Percentiles rank a stretch among this genome's conserved stretches.
Conservation (phyloP, 2,329 filamentous ascomycete genomes). For the Hysterium pulicare region DNA sequence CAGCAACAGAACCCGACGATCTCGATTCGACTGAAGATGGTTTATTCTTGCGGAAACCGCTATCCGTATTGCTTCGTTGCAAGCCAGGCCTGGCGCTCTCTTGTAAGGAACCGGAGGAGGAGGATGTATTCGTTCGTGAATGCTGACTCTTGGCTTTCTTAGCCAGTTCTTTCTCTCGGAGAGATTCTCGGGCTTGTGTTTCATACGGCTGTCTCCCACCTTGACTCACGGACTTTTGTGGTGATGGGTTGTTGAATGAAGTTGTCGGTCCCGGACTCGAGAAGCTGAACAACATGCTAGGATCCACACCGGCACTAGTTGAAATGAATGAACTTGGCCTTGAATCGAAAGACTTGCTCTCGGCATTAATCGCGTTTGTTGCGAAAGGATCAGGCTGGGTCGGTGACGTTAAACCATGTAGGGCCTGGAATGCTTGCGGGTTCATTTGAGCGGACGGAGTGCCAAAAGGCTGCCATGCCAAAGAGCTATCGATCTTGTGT, state of each 20-base stretch:
- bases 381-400: conserved; percentile 22
- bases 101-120: conserved; percentile 35
- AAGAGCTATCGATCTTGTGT: conserved; percentile 27
- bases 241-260: conserved; percentile 27
- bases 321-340: conserved; percentile 31
- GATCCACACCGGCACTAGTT: conserved; percentile 44
- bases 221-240: conserved; percentile 14
- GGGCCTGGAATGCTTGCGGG: conserved; percentile 30
- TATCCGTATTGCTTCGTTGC: conserved; percentile 47
- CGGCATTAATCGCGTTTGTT: conserved; percentile 14
- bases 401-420: conserved; percentile 26
- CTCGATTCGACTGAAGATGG: conserved; percentile 28
- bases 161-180: conserved; percentile 31
- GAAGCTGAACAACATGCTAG: conserved; percentile 47
- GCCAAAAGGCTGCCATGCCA: conserved; percentile 33
- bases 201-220: conserved; percentile 38
- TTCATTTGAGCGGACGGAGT: conserved; percentile 30
- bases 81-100: conserved; percentile 29
- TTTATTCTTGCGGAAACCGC: conserved; percentile 32
- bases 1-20: conserved; percentile 18
- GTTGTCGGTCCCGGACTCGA: conserved; percentile 23
- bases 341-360: conserved; percentile 14
- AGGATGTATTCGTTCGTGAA: conserved; percentile 39
- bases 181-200: conserved; percentile 32
- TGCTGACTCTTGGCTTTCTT: conserved; percentile 33